Percentiles rank a stretch among this genome's conserved stretches.
Conservation (phyloP, 2,329 filamentous ascomycete genomes). For the Aspergillus sp. region DNA sequence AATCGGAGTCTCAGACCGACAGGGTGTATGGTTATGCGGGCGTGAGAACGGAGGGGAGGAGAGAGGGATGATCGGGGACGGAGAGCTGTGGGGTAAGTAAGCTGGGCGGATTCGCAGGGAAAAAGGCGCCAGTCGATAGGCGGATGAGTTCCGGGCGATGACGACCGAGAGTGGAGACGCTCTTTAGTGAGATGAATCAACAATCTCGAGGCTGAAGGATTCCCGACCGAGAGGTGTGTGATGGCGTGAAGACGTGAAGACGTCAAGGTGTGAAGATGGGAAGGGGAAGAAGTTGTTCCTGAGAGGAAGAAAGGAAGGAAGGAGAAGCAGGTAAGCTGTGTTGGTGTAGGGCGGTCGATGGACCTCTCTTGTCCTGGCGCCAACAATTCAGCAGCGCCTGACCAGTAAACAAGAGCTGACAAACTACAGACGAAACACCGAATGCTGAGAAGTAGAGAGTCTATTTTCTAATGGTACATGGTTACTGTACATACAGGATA, state of each 20-base stretch:
- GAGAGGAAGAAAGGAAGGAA: neutral
- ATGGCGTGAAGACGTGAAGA: neutral
- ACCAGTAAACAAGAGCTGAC: neutral
- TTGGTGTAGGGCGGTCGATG: neutral
- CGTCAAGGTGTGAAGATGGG: neutral
- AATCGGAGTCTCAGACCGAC: neutral
- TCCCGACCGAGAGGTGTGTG: neutral
- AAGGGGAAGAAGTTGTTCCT: neutral
- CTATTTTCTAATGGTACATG: conserved; percentile 6
- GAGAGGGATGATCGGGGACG: conserved; percentile 1
- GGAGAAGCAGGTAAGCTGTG: neutral
- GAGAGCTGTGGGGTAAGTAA: conserved; percentile 5
- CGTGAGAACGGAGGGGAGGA: neutral
- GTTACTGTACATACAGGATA: conserved; percentile 3
- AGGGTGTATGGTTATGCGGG: neutral
- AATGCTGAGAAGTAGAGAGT: conserved; percentile 6
- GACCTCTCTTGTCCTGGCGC: neutral
- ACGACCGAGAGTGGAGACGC: conserved; percentile 1
- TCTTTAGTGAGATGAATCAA: neutral
- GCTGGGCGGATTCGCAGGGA: neutral
- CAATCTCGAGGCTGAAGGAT: neutral
- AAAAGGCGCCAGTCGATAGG: neutral
- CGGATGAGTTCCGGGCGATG: neutral
- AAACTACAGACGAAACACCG: neutral
- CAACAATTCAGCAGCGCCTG: neutral